phyloP scores from a whole-genome alignment of 768 basidiomycete species.

The Hygrophoropsis aurantiaca region DNA sequence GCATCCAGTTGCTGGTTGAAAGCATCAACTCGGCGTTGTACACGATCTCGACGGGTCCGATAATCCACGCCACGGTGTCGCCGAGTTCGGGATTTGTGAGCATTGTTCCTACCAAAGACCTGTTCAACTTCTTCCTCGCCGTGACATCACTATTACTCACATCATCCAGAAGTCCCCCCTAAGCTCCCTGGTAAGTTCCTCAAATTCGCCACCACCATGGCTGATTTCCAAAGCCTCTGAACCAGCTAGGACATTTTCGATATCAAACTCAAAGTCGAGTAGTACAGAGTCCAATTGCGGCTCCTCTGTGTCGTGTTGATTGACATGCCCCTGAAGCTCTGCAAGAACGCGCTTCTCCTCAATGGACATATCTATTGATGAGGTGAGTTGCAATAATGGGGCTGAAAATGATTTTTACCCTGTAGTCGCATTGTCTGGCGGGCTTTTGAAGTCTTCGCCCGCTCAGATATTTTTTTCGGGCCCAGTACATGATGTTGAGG shows the following conservation, averaged over 20 bases:
- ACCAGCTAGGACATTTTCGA: constrained; percentile 2
- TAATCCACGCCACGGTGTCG: neutral
- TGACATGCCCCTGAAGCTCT: no score
- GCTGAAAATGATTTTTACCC: neutral
- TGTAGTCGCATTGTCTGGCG: neutral
- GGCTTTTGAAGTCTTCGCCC: neutral
- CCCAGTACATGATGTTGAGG: neutral
- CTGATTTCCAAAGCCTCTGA: constrained; percentile 7
- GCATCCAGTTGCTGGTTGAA: constrained; percentile 1
- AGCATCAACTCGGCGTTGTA: neutral
- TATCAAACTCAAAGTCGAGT: neutral
- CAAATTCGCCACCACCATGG: constrained; percentile 4
- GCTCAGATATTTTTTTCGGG: neutral
- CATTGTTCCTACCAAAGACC: no score
- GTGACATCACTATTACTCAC: no score
- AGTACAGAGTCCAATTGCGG: no score
- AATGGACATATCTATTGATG: no score
- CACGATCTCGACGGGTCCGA: neutral
- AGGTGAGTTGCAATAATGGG: no score
- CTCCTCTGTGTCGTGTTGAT: no score
- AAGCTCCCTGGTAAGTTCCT: constrained; percentile 2
- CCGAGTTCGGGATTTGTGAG: neutral
- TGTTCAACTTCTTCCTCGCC: no score
- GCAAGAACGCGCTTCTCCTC: no score
- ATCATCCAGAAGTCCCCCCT: constrained; percentile 1